Conservation (phyloP, 805 yeast genomes). For the Metschnikowia rubicola region DNA sequence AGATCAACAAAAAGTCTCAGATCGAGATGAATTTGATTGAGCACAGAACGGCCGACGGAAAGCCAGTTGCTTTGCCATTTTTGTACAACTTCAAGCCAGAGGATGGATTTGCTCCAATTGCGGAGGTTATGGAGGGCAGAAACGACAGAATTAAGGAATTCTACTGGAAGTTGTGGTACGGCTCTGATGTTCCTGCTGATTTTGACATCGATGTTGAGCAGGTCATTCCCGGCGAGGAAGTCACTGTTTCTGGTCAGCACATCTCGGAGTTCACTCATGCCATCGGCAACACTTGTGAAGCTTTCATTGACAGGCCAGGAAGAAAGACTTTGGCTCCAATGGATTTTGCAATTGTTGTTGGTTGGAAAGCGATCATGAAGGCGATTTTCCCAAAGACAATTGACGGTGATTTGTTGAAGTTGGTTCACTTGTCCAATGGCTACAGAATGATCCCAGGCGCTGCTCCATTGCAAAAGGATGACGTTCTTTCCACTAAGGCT, state of each 20-base stretch:
- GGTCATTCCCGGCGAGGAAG: conserved; percentile 65
- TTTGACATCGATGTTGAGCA: conserved; percentile 69
- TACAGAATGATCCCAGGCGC: conserved; percentile 93
- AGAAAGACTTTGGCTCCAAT: conserved; percentile 89
- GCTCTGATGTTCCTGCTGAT: conserved; percentile 54
- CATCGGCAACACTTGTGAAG: conserved; percentile 95
- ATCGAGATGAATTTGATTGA: conserved; percentile 79
- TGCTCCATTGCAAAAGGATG: conserved; percentile 83
- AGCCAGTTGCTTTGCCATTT: conserved; percentile 72
- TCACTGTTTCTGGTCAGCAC: conserved; percentile 67
- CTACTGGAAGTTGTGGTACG: conserved; percentile 98
- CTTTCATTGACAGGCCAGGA: conserved; percentile 84
- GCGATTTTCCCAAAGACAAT: conserved; percentile 96
- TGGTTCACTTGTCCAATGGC: conserved; percentile 93
- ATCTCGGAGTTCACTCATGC: conserved; percentile 94
- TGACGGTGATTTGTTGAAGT: conserved; percentile 91
- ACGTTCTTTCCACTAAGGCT: conserved; percentile 77
- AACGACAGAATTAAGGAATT: conserved; percentile 90
- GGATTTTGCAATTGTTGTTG: conserved; percentile 98
- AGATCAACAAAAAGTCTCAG: conserved; percentile 44
- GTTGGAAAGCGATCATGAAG: conserved; percentile 97
- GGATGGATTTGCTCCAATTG: conserved; percentile 94
- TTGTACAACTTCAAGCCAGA: conserved; percentile 74
- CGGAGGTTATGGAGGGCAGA: conserved; percentile 86
- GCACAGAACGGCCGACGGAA: conserved; percentile 76